Base-by-base conservation (phyloP, 306 rosid species). In the Ammopiptanthus mongolicus region DNA sequence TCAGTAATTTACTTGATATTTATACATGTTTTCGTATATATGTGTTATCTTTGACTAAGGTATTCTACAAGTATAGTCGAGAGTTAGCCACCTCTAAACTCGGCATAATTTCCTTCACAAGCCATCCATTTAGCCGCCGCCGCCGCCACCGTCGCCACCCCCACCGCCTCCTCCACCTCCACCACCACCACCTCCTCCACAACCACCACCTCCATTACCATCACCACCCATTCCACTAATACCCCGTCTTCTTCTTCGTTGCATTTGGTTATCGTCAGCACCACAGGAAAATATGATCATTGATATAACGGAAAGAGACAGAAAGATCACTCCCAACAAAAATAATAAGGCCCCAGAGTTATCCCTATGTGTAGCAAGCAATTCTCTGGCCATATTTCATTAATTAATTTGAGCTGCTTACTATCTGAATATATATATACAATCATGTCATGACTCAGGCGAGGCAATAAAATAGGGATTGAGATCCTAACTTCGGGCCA, bases 221-320 rank as follows among this genome's bases (percentile, higher is more conserved):
- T 72, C 74, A 2, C 85, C 76, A 7, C 78, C 83, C 3, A 48
- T 22, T 50, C 79, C 80, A 69, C 73, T 34, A 0, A 58, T 22
- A 9, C 64, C 65, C n/a, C 46, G 65, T 19, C 73, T 23, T 46
- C 17, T 56, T 39, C 3, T 51, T 13, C 8, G 17, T 6, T 6
- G 67, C 42, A 28, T 7, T 15, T 71, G 12, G 21, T 74, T 41
- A 37, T 51, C 0, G 17, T 78, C 70, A 17, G 17, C 11, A 1
- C 79, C 84, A 2, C 87, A 82, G 6, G 84, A 61, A 78, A 85
- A 78, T 39, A 87, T 63, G 67, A 85, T 14, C 68, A 83, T 78
- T 9, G 87, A 74, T 48, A 82, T 23, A 7, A 85, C 6, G 0
- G 74, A 74, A 71, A 87, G 65, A 14, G 89, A 87, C 3, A 82